Conservation (phyloP, 768 basidiomycete species). For the Favolaschia claudopus region DNA sequence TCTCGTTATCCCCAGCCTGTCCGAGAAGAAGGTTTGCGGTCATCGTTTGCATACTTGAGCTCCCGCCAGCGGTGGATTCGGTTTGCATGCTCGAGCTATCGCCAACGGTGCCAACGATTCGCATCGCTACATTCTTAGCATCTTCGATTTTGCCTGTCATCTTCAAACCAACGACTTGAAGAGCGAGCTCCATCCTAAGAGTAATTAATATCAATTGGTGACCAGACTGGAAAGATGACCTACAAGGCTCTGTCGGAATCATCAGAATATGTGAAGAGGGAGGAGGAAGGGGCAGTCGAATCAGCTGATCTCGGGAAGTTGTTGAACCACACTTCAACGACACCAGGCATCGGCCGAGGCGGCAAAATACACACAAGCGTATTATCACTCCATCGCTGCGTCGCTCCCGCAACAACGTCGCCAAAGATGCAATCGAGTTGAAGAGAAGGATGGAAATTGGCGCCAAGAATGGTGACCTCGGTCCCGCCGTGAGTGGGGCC, state of each 20-base stretch:
- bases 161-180: slow-evolving; percentile 94
- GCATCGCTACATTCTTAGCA: slow-evolving; percentile 91
- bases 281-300: slow-evolving; percentile 54
- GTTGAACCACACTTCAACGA: slow-evolving; percentile 90
- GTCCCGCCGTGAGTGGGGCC: slow-evolving; percentile 93
- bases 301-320: slow-evolving; percentile 72
- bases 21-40: slow-evolving; percentile 59
- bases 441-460: slow-evolving; percentile 82
- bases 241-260: slow-evolving; percentile 89
- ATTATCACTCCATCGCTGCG: slow-evolving; percentile 91
- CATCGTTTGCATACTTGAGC: slow-evolving; percentile 62
- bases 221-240: slow-evolving; percentile 41
- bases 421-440: slow-evolving; percentile 87
- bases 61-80: slow-evolving; percentile 32
- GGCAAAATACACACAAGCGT: slow-evolving; percentile 93
- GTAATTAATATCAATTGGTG: slow-evolving; percentile 20
- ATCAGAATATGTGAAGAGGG: slow-evolving; percentile 89
- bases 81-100: slow-evolving; percentile 53
- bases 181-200: slow-evolving; percentile 89
- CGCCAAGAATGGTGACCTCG: slow-evolving; percentile 92
- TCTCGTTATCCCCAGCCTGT: slow-evolving; percentile 59
- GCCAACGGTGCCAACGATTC: slow-evolving; percentile 82
- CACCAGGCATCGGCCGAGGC: slow-evolving; percentile 79
- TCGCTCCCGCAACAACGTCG: slow-evolving; percentile 79
- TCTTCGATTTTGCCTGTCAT: slow-evolving; percentile 97